Conservation (phyloP, 768 basidiomycete species). For the Suillus luteus region DNA sequence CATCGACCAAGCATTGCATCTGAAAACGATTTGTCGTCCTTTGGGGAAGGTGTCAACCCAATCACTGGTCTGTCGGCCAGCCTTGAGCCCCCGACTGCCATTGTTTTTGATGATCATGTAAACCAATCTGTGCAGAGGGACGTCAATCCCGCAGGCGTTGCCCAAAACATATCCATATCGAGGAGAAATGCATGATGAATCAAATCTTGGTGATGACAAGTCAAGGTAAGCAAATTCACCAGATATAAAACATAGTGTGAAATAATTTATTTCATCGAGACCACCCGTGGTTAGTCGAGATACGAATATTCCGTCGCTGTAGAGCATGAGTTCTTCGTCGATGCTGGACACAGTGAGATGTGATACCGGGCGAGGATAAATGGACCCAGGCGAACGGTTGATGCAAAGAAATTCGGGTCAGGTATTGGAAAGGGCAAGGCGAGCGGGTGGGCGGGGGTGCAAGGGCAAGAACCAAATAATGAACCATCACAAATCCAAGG, state of each 20-base stretch:
- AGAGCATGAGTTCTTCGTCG: slow-evolving; percentile 83
- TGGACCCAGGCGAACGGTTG: slow-evolving; percentile 70
- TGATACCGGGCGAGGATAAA: slow-evolving; percentile 83
- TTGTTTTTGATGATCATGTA: neutral
- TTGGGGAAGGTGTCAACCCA: slow-evolving; percentile 21
- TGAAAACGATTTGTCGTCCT: slow-evolving; percentile 54
- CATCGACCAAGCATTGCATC: slow-evolving; percentile 70
- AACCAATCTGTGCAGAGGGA: neutral
- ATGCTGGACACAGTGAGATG: slow-evolving; percentile 80
- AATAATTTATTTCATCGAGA: slow-evolving; percentile 62
- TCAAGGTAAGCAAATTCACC: slow-evolving; percentile 85
- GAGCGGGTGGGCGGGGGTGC: slow-evolving; percentile 88
- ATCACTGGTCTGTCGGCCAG: no score
- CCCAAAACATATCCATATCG: slow-evolving; percentile 56
- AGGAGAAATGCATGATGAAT: slow-evolving; percentile 83
- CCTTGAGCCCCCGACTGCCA: no score
- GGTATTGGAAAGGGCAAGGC: slow-evolving; percentile 89
- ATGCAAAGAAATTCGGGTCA: slow-evolving; percentile 79
- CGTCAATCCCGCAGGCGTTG: slow-evolving; percentile 21
- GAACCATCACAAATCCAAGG: slow-evolving; percentile 79
- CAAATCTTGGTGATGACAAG: slow-evolving; percentile 75
- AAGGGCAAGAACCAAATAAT: slow-evolving; percentile 67
- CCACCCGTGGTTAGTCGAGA: slow-evolving; percentile 72
- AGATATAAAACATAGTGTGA: slow-evolving; percentile 78
- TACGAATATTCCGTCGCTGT: slow-evolving; percentile 82